These are phyloP conservation scores for Mucor indicus DNA, from an alignment of 371 early-diverging fungal species.

Conservation along the genomic window DNA sequence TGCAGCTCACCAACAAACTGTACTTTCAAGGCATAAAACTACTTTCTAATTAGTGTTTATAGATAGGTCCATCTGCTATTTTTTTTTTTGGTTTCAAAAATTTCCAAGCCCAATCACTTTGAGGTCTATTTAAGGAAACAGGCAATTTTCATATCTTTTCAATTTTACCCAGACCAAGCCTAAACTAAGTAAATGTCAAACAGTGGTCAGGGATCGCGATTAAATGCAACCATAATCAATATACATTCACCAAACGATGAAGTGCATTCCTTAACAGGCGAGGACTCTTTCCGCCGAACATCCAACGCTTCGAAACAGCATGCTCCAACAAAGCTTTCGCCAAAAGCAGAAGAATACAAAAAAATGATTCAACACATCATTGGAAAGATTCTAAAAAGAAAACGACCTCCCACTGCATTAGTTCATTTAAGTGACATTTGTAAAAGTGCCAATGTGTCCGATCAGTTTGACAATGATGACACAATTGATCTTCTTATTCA, in stretches of 20 bases:
- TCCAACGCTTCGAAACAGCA: constrained; percentile 14
- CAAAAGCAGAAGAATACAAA: constrained; percentile 38
- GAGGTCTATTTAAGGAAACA: no score
- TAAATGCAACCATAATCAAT: constrained; percentile 24
- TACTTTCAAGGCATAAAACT: no score
- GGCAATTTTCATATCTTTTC: no score
- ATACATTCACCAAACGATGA: constrained; percentile 8
- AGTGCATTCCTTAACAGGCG: neutral
- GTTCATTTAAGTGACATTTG: constrained; percentile 23
- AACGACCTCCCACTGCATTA: constrained; percentile 35
- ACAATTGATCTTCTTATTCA: constrained; percentile 38
- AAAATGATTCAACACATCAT: constrained; percentile 43
- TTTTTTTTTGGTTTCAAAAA: no score
- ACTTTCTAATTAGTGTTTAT: no score
- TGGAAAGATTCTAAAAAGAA: constrained; percentile 36
- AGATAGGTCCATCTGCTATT: no score
- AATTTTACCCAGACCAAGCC: no score
- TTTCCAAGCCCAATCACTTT: no score
- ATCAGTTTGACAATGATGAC: constrained; percentile 44
- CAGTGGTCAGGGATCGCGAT: constrained; percentile 3
- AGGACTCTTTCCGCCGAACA: neutral
- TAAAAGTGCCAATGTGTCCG: constrained; percentile 8
- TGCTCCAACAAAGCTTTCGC: constrained; percentile 15
- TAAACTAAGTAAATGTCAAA: constrained; percentile 16
- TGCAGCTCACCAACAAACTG: no score